Evolutionary conservation across 2,329 filamentous ascomycete species (phyloP), one percentile per base, ranked within the genome.

Genomic region (Aspergillus clavatus): DNA sequence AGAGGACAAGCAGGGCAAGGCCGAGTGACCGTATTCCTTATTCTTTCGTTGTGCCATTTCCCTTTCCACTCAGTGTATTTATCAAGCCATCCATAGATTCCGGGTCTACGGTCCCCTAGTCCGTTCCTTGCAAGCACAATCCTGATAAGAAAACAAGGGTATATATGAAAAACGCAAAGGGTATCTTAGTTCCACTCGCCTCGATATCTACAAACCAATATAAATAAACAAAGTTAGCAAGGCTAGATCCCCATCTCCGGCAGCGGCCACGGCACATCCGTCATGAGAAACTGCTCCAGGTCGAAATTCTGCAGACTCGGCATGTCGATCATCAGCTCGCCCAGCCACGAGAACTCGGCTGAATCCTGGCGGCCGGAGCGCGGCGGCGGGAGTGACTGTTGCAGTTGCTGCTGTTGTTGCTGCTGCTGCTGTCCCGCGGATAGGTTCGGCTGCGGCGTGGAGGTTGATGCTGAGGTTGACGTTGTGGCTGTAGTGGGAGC

Each of bases 261-360:
- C 35, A 58, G 47, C 22, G 58, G 57, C 53, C 57, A 61, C 24
- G 54, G 51, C 3, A 59, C 60, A 49, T 62, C 59, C 28, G 59
- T 61, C 46, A 52, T 54, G 2, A 73, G 57, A 28, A 72, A 67
- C 21, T 69, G 65, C 27, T 74, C 72, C 21, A 75, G 50, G 50
- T 75, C 71, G 38, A 72, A 64, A 23, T 72, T 67, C 33, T 70
- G 67, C 16, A 75, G 54, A 33, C 66, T 67, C 0, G 70, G 71
- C 42, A 75, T 62, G 46, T 76, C 73, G 14, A 69, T 67, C 3
- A 72, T 60, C 40, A 75, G 48, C 38, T 64, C 69, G 11, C 70
- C 71, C 23, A 75, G 46, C 72, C 72, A 72, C 0, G 62, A 65
- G 36, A 68, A 60, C 14, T 71, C 68, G 0, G 60, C 56, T 42